These are phyloP conservation scores for Raphanus sativus DNA, from an alignment of 345 rosid species.

Conservation along the genomic window DNA sequence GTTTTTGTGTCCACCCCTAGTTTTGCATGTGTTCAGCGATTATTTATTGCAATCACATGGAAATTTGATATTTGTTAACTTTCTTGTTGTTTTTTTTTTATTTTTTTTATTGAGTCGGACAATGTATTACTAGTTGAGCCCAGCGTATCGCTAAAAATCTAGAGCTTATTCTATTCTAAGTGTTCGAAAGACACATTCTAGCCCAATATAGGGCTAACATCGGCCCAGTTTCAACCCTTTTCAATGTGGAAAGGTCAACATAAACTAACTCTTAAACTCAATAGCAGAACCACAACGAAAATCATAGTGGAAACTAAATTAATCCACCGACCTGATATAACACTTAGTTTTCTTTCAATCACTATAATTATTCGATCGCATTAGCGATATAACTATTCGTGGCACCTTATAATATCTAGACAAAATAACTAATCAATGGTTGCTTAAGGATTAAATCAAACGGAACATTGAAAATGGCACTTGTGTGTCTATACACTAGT, in stretches of 20 bases:
- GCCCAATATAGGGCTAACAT: not conserved
- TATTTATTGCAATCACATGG: conserved; percentile 12
- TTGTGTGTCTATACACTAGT: conserved; percentile 20
- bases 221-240: not conserved
- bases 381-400: not conserved
- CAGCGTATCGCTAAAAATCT: not conserved
- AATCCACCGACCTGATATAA: not conserved
- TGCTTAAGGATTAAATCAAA: conserved; percentile 11
- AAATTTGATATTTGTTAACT: conserved; percentile 5
- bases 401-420: not conserved
- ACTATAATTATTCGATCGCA: not conserved
- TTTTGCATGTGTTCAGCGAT: not conserved
- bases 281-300: not conserved
- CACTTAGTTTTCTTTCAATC: not conserved
- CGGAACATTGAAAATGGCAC: conserved; percentile 26
- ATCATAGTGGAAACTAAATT: not conserved
- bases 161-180: not conserved
- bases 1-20: too few relatives aligned
- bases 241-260: not conserved
- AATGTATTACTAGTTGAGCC: not conserved
- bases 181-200: not conserved
- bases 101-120: not conserved
- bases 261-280: not conserved
- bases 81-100: not conserved
- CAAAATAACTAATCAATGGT: conserved; percentile 1